These are phyloP conservation scores for Plasmodium gaboni DNA, from an alignment of 169 alveolate species.

Conservation along the genomic window DNA sequence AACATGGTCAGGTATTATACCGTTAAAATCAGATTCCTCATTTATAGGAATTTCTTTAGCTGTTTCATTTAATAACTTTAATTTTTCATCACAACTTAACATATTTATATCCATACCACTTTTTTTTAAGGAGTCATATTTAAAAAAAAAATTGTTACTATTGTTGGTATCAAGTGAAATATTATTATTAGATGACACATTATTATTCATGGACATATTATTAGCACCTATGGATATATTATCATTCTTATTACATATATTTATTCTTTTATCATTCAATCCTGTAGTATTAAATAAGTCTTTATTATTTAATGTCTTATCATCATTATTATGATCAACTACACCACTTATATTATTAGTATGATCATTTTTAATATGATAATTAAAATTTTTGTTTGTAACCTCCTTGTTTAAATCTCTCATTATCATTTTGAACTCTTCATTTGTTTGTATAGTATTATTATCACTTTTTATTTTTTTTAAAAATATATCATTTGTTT, in stretches of 20 bases:
- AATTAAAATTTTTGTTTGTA: background rate
- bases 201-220: background rate
- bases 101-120: conserved; percentile 21
- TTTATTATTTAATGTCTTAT: background rate
- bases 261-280: background rate
- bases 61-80: conserved; percentile 52
- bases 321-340: background rate
- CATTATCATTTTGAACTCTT: conserved; percentile 21
- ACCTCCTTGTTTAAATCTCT: conserved; percentile 30
- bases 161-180: background rate
- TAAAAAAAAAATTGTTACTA: background rate
- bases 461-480: conserved; percentile 11
- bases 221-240: too few relatives aligned
- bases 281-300: background rate
- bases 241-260: background rate
- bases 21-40: conserved; percentile 39
- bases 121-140: background rate
- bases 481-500: conserved; percentile 16
- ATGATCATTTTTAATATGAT: background rate
- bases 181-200: background rate
- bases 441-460: conserved; percentile 30
- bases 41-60: conserved; percentile 24
- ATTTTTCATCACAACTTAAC: conserved; percentile 35
- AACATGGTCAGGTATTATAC: conserved; percentile 64
- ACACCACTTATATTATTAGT: background rate